phyloP scores from a whole-genome alignment of 345 rosid species.

The Kandelia obovata region DNA sequence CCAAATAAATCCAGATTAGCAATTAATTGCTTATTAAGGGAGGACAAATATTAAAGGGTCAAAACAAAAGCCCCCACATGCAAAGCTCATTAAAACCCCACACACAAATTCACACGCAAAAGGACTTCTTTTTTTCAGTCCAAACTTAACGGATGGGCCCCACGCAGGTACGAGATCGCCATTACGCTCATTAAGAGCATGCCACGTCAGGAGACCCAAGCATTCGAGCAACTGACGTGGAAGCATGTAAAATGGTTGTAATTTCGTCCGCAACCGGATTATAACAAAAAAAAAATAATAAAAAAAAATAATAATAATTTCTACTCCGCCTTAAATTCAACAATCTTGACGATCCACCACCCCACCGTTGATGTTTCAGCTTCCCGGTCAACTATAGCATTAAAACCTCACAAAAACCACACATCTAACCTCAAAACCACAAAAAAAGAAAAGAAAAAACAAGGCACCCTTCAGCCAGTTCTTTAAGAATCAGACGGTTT shows the following conservation, averaged over 20 bases:
- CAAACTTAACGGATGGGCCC: too few relatives aligned
- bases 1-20: too few relatives aligned
- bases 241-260: neutral
- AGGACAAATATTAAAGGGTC: too few relatives aligned
- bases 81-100: neutral
- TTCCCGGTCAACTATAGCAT: neutral
- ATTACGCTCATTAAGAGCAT: neutral
- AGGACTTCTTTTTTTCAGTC: too few relatives aligned
- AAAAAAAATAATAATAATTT: neutral
- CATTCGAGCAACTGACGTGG: slow-evolving; percentile 1
- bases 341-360: neutral
- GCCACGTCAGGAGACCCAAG: neutral
- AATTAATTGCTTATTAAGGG: too few relatives aligned
- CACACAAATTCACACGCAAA: too few relatives aligned
- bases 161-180: neutral
- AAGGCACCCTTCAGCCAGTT: too few relatives aligned
- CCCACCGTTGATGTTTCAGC: too few relatives aligned
- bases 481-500: too few relatives aligned
- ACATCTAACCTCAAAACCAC: neutral
- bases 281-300: too few relatives aligned
- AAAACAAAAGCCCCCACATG: slow-evolving; percentile 39
- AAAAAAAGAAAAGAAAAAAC: too few relatives aligned
- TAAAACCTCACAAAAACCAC: slow-evolving; percentile 6
- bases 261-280: neutral
- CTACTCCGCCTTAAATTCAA: slow-evolving; percentile 41